Conservation (phyloP, 495 filamentous ascomycete genomes). For the Xylaria sp. region DNA sequence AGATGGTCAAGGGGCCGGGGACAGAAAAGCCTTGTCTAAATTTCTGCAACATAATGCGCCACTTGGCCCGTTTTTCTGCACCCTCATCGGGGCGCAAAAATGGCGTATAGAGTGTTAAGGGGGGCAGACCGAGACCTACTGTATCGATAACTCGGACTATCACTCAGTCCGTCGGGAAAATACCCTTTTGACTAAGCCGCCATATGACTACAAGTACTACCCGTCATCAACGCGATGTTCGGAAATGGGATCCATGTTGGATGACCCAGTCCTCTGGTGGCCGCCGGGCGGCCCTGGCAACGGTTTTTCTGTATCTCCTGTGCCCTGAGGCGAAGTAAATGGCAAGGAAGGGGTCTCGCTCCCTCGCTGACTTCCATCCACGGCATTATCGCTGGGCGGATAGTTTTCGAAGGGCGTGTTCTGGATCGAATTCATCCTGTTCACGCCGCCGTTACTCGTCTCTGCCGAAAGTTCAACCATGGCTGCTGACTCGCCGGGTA, state of each 20-base stretch:
- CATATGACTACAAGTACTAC: not conserved
- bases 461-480: constrained; percentile 16
- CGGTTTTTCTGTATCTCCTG: constrained; percentile 12
- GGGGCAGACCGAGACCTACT: not conserved
- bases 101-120: not conserved
- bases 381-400: constrained; percentile 9
- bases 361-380: not conserved
- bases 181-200: not conserved
- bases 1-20: not conserved
- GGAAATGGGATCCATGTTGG: constrained; percentile 17
- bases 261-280: constrained; percentile 7
- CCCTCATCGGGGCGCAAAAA: not conserved
- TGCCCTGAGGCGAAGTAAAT: constrained; percentile 17
- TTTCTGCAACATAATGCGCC: not conserved
- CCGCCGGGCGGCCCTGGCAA: not conserved
- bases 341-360: constrained; percentile 10
- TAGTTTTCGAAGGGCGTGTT: constrained; percentile 16
- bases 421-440: constrained; percentile 15
- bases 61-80: not conserved
- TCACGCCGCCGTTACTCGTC: not conserved
- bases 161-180: not conserved
- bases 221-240: constrained; percentile 14
- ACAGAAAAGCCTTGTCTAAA: not conserved
- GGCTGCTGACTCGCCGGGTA: constrained; percentile 18
- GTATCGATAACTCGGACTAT: not conserved